These are phyloP conservation scores for Amauroascus niger DNA, from an alignment of 2,329 filamentous ascomycete species.

Conservation along the genomic window DNA sequence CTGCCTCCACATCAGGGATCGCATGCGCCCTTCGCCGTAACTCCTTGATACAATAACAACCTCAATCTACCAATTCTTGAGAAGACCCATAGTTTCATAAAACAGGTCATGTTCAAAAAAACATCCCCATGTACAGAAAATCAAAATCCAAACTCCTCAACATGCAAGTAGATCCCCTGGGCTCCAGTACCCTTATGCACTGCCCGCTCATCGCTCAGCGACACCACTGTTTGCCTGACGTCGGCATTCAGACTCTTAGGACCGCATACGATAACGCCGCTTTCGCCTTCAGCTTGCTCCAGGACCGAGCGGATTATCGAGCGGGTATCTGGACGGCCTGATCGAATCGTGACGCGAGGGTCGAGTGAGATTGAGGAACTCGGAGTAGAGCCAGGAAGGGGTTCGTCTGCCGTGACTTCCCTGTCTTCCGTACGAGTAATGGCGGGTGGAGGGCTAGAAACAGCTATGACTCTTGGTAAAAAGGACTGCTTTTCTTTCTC, in stretches of 20 bases:
- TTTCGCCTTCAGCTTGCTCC: constrained; percentile 53
- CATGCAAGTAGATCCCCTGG: constrained; percentile 53
- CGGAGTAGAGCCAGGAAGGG: constrained; percentile 14
- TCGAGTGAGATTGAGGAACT: constrained; percentile 16
- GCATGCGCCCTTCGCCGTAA: too few species aligned
- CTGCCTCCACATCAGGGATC: too few species aligned
- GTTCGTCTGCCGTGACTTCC: constrained; percentile 11
- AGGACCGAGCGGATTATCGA: constrained; percentile 47
- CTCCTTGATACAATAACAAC: too few species aligned
- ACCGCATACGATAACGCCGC: constrained; percentile 54
- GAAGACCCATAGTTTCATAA: too few species aligned
- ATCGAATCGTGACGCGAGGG: constrained; percentile 30
- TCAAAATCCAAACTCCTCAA: constrained; percentile 39
- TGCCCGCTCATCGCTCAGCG: constrained; percentile 53
- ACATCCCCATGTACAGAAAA: too few species aligned
- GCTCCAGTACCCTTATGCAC: constrained; percentile 59
- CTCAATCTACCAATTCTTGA: too few species aligned
- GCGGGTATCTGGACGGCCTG: constrained; percentile 45
- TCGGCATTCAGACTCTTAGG: constrained; percentile 47
- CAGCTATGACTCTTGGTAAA: not conserved
- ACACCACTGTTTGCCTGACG: constrained; percentile 46
- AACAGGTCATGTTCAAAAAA: too few species aligned
- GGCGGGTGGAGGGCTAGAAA: not conserved
- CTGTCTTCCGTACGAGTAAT: not conserved
- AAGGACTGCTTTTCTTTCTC: not conserved